phyloP scores from a whole-genome alignment of 495 filamentous ascomycete genomes.

The Parathielavia hyrcaniae region DNA sequence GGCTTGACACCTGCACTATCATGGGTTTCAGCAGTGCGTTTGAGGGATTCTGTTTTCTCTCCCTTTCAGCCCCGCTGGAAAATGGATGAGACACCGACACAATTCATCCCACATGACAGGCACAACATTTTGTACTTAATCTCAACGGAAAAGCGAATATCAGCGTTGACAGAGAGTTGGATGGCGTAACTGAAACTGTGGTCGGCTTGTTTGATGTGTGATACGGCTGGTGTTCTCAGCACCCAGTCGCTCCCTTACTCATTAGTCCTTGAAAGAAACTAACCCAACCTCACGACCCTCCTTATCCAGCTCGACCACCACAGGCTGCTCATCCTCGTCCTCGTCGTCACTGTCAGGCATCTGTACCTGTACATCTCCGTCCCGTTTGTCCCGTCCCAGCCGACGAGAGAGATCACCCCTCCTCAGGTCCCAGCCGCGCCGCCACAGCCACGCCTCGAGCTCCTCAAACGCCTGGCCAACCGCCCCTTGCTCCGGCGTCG shows the following conservation, averaged over 20 bases:
- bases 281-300: conserved; percentile 46
- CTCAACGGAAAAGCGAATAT: conserved; percentile 11
- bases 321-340: conserved; percentile 74
- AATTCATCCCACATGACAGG: neutral
- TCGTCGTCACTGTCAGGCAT: conserved; percentile 67
- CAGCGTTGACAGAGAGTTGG: neutral
- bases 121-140: conserved; percentile 12
- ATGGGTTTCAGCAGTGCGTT: neutral
- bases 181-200: too few relatives aligned
- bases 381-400: conserved; percentile 15
- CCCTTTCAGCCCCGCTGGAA: neutral
- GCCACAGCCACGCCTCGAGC: conserved; percentile 43
- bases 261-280: conserved; percentile 39
- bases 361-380: conserved; percentile 56
- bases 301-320: conserved; percentile 64
- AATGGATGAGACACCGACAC: neutral
- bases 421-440: conserved; percentile 43
- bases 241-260: neutral
- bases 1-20: neutral
- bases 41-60: neutral
- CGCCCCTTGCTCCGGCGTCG: conserved; percentile 31
- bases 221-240: too few relatives aligned
- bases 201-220: too few relatives aligned
- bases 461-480: conserved; percentile 37
- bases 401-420: neutral